These are phyloP conservation scores for Paratinospora sagittata DNA, from an alignment of 164 flowering plant genomes.

Conservation along the genomic window DNA sequence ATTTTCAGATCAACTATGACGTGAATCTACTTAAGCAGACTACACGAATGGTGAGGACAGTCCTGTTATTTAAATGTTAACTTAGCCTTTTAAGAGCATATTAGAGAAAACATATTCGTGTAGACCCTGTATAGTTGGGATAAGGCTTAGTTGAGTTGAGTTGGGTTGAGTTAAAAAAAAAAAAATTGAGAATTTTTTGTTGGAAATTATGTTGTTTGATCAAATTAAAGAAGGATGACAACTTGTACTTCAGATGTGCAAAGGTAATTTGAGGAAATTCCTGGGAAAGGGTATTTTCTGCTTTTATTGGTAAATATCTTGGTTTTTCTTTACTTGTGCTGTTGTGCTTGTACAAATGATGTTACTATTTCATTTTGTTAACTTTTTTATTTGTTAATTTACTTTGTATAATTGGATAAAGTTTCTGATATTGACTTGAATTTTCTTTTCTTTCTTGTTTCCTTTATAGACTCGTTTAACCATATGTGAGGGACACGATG, in stretches of 20 bases:
- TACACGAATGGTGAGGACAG: no score
- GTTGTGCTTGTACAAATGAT: background rate
- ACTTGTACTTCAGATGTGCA: background rate
- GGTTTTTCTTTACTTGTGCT: background rate
- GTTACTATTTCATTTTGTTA: background rate
- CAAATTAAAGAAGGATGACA: background rate
- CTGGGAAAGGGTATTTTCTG: background rate
- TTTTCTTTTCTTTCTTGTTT: slow-evolving; percentile 6
- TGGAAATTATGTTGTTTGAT: background rate
- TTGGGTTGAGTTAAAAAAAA: no score
- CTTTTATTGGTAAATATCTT: no score
- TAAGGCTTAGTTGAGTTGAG: background rate
- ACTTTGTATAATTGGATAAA: background rate
- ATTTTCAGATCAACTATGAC: no score
- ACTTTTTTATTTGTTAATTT: background rate
- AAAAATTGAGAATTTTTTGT: background rate
- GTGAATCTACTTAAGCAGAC: no score
- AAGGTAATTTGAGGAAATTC: background rate
- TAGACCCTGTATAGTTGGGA: no score
- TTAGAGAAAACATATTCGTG: no score
- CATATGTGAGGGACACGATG: slow-evolving; percentile 96
- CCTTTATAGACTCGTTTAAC: slow-evolving; percentile 70
- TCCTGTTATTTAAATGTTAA: no score
- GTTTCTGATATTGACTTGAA: background rate
- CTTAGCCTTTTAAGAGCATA: no score